A percentile compares a stretch with the other conserved stretches of the same genome.
Conservation (phyloP, 108 stramenopile species). For the Schizochytrium sp. region DNA sequence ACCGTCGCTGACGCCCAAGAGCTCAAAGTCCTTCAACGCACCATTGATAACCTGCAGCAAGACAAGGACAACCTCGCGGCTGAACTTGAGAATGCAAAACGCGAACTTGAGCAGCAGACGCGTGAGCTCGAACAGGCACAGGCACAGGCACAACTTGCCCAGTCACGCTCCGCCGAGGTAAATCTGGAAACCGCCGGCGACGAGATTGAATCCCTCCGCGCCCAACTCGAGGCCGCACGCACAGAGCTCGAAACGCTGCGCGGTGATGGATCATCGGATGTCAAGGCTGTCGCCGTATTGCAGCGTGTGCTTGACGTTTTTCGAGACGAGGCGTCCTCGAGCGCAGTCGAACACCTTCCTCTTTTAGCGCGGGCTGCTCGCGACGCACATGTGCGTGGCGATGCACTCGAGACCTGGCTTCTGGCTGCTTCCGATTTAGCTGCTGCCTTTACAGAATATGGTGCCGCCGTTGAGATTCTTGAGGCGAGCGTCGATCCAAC, state of each 20-base stretch:
- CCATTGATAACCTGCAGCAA: not conserved
- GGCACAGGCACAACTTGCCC: not conserved
- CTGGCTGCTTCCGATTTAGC: not conserved
- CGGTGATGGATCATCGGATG: too few relatives aligned
- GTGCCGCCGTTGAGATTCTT: not conserved
- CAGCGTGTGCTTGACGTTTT: too few relatives aligned
- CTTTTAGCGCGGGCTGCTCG: not conserved
- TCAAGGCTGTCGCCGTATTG: too few relatives aligned
- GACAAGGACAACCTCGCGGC: not conserved
- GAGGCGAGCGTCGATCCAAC: not conserved
- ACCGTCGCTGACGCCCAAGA: not conserved
- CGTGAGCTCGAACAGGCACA: not conserved
- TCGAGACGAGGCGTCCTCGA: not conserved
- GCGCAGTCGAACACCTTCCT: not conserved
- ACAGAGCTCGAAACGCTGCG: too few relatives aligned
- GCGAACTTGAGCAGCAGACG: not conserved
- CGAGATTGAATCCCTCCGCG: too few relatives aligned
- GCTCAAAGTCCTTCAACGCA: not conserved
- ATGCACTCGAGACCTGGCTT: not conserved
- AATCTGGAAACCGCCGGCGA: too few relatives aligned
- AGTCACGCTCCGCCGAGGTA: not conserved
- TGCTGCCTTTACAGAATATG: not conserved
- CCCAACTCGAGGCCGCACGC: too few relatives aligned
- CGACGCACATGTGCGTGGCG: not conserved
- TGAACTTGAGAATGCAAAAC: not conserved